Evolutionary conservation across 2,329 filamentous ascomycete genomes (phyloP), one percentile per base, ranked within the genome.

Genomic region (Triangularia verruculosa): DNA sequence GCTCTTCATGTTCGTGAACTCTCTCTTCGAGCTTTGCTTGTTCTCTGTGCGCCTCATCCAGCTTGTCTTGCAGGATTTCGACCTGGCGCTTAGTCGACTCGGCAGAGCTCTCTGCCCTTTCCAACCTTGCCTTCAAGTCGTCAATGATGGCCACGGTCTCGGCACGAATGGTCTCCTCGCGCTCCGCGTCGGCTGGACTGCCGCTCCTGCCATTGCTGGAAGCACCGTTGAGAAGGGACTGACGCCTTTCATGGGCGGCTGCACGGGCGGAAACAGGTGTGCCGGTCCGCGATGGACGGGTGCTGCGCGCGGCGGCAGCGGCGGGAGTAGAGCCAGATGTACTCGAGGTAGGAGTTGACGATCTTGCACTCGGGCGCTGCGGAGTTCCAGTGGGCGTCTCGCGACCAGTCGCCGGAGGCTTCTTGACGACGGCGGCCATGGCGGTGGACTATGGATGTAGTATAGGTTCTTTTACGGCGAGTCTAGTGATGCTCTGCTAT

Each of bases 1-100:
- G 88, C 75, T 94, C 91, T 66, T 95, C 93, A 72, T 87, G 88
- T 76, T 97, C 93, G 74, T 97, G 93, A 54, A 90, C 83, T 67
- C 87, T 88, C 75, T 98, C 94, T 76, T 99, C 95, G 34, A 97
- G 80, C 78, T 90, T 92, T 60, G 86, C 86, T 72, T 97, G 93
- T 75, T 97, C 93, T 69, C 86, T 86, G 63, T 90, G 78, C 54
- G 92, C 87, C 70, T 98, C 94, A 73, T 98, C 93, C 7, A 98
- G 83, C 70, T 91, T 88, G 68, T 90, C 85, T 78, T 97, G 92
- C 68, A 98, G 79, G 54, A 96, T 89, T 64, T 95, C 90, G 61
- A 88, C 81, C 78, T 97, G 92, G 76, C 93, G 94, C 78, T 90
- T 88, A 75, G 88, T 89, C 72, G 93, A 88, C 70, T 95, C 91